Percentiles rank a stretch among this genome's conserved stretches.
These are phyloP conservation scores for Euclidium syriacum DNA, from an alignment of 345 rosid species.

Conservation along the genomic window DNA sequence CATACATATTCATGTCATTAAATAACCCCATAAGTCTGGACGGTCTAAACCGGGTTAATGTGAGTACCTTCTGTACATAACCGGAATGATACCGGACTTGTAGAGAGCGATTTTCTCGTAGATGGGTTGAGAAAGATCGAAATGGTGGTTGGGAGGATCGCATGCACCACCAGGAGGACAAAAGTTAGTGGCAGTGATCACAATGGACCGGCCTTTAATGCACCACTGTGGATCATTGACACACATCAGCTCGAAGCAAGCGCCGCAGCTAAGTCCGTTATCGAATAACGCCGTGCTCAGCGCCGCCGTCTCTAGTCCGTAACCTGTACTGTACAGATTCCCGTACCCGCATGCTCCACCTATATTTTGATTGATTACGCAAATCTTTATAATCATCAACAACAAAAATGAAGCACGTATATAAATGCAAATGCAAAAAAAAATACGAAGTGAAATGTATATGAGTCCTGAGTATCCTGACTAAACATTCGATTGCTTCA, in stretches of 20 bases:
- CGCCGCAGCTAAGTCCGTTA: constrained; percentile 65
- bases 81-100: constrained; percentile 71
- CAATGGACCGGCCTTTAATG: constrained; percentile 46
- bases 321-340: constrained; percentile 64
- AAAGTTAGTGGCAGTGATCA: constrained; percentile 78
- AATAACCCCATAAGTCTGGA: background rate
- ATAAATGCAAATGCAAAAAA: no score
- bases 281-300: constrained; percentile 62
- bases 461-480: no score
- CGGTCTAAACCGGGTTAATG: background rate
- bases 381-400: background rate
- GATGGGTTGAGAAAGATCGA: constrained; percentile 75
- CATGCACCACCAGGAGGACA: constrained; percentile 92
- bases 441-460: no score
- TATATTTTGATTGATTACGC: constrained; percentile 12
- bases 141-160: constrained; percentile 72
- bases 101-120: constrained; percentile 64
- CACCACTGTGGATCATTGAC: constrained; percentile 76
- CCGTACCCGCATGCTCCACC: constrained; percentile 89
- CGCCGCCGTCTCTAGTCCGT: constrained; percentile 68
- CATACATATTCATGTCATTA: background rate
- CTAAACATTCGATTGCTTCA: no score
- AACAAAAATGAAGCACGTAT: no score
- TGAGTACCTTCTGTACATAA: constrained; percentile 57
- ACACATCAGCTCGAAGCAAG: constrained; percentile 58